These are phyloP conservation scores for Pancytospora philotis DNA, from an alignment of 371 early-diverging fungal species.

Conservation along the genomic window DNA sequence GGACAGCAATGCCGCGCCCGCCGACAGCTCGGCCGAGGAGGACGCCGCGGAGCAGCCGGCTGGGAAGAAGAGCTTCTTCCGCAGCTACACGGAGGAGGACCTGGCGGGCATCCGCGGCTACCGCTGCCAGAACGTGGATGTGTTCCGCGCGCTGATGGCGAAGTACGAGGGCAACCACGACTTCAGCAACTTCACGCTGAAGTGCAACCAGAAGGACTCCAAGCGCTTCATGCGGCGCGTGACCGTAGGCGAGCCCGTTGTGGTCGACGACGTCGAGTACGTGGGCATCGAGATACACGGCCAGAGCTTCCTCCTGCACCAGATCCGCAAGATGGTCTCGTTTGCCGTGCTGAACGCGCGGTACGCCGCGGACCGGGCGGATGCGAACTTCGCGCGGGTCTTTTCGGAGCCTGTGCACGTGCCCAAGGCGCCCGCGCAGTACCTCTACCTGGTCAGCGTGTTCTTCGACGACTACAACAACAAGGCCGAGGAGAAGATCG, in stretches of 20 bases:
- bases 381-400: conserved; percentile 47
- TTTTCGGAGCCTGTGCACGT: conserved; percentile 70
- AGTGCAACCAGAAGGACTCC: conserved; percentile 65
- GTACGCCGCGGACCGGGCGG: conserved; percentile 50
- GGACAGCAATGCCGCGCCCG: background rate
- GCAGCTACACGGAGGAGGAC: background rate
- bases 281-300: conserved; percentile 77
- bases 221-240: conserved; percentile 69
- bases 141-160: conserved; percentile 64
- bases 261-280: conserved; percentile 75
- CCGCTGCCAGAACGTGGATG: conserved; percentile 61
- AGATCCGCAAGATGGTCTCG: conserved; percentile 84
- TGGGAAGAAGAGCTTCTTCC: background rate
- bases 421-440: conserved; percentile 91
- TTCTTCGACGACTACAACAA: conserved; percentile 18
- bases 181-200: conserved; percentile 87
- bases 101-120: conserved; percentile 62
- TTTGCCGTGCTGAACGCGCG: conserved; percentile 39
- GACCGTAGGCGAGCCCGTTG: conserved; percentile 38
- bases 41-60: conserved; percentile 2
- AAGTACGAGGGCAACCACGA: conserved; percentile 77
- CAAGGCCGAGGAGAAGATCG: background rate
- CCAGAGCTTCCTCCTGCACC: conserved; percentile 92
- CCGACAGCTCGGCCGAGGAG: background rate
- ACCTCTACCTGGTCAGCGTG: conserved; percentile 63